Evolutionary conservation across 768 basidiomycete genomes (phyloP).

Genomic region (Boletus subparvulus): DNA sequence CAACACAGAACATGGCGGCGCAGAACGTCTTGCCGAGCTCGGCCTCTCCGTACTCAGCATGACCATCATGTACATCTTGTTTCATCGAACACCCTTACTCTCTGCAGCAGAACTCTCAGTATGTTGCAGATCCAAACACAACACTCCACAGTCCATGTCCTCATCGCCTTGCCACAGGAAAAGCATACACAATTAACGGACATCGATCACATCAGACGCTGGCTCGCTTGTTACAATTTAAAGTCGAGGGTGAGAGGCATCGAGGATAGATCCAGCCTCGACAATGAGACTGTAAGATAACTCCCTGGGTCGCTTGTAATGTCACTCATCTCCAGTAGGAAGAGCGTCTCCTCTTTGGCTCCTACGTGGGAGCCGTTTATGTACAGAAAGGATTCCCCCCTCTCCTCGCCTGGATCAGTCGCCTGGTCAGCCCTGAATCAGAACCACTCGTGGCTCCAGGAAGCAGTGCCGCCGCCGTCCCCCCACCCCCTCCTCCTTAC

Average conservation of each 20-base stretch:
- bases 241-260: constrained; percentile 53
- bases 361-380: constrained; percentile 67
- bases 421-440: constrained; percentile 51
- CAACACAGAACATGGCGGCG: constrained; percentile 52
- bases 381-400: constrained; percentile 49
- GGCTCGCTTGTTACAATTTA: constrained; percentile 54
- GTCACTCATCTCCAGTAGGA: constrained; percentile 39
- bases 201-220: constrained; percentile 42
- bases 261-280: constrained; percentile 36
- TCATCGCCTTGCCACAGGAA: constrained; percentile 16
- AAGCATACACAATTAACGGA: constrained; percentile 34
- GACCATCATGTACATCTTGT: constrained; percentile 51
- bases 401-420: constrained; percentile 59
- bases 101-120: constrained; percentile 45
- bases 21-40: constrained; percentile 57
- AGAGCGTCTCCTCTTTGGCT: constrained; percentile 52
- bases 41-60: constrained; percentile 54
- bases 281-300: constrained; percentile 21
- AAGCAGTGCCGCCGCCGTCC: constrained; percentile 4
- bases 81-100: constrained; percentile 44
- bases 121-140: constrained; percentile 16
- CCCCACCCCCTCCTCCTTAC: constrained; percentile 24
- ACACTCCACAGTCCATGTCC: background rate
- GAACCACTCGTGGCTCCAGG: constrained; percentile 24
- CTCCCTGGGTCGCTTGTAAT: no score